Base-by-base conservation (phyloP, 2,329 filamentous ascomycete genomes). In the Talaromyces verruculosus region DNA sequence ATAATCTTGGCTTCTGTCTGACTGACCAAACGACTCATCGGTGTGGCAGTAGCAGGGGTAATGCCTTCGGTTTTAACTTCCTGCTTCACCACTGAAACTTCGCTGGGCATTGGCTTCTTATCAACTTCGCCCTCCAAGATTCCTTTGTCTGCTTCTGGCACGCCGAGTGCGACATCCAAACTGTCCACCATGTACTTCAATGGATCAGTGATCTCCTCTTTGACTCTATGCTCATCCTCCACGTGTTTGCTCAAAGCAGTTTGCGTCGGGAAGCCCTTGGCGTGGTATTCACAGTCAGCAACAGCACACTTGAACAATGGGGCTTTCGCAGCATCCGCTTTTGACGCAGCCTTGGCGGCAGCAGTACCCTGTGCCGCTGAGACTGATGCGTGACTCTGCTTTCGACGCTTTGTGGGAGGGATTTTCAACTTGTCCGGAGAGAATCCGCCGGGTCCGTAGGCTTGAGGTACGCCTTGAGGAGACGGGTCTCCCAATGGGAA, bases 371-470 rank as follows among this genome's bases (percentile, higher is more conserved):
- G 71, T 10, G 69, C 35, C 7, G 68, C 61, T 13, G 72, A 63
- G 61, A 71, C 73, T 15, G 69, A 68, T 67, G 79, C 73, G 62
- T 83, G 80, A 62, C 82, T 83, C 68, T 84, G 80, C 78, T 85
- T 87, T 63, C 82, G 80, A 71, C 82, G 85, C 78, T 88, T 89
- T 65, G 80, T 79, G 2, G 83, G 80, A 19, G 86, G 87, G 28
- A 88, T 75, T 57, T 86, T 84, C 57, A 89, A 79, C 68, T 87
- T 84, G 61, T 85, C 84, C 11, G 82, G 81, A 4, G 83, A 85
- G 59, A 88, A 80, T 60, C 82, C 79, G 22, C 81, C 82, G 22
- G 80, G 79, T 8, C 80, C 80, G 65, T 86, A 85, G 61, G 84
- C 85, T 67, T 83, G 82, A 8, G 87, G 85, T 65, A 87, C 81